Conservation (phyloP, 306 rosid genomes). For the Psophocarpus tetragonolobus region DNA sequence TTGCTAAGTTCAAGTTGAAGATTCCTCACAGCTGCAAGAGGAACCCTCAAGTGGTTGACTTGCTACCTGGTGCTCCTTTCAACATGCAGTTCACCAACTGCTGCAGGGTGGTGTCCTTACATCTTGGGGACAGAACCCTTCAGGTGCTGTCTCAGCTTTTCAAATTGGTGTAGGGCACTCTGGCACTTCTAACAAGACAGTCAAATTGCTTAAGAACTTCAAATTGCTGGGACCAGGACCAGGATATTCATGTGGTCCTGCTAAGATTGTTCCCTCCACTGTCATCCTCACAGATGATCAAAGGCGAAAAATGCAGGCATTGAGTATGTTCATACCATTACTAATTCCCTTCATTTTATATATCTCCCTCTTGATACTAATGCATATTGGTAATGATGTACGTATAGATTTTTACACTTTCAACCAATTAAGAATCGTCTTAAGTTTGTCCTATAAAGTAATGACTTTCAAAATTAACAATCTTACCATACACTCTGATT, state of each 20-base stretch:
- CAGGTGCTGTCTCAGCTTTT: constrained; percentile 63
- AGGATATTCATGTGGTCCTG: constrained; percentile 77
- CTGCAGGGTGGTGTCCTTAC: constrained; percentile 78
- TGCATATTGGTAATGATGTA: too few relatives aligned
- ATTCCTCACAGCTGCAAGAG: constrained; percentile 78
- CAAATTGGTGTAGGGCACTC: constrained; percentile 74
- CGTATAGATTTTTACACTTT: background rate
- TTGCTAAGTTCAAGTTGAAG: constrained; percentile 65
- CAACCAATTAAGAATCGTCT: background rate
- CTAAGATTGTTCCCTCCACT: constrained; percentile 59
- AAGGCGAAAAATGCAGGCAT: constrained; percentile 64
- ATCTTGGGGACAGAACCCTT: constrained; percentile 78
- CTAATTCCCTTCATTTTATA: background rate
- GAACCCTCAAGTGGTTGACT: constrained; percentile 63
- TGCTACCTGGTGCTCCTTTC: constrained; percentile 71
- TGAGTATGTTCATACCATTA: constrained; percentile 49
- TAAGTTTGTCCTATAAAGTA: background rate
- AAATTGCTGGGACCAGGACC: constrained; percentile 72
- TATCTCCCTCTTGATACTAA: background rate
- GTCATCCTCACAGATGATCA: constrained; percentile 58
- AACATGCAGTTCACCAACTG: constrained; percentile 70
- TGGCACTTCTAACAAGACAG: constrained; percentile 79
- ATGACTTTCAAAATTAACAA: background rate
- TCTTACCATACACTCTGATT: background rate
- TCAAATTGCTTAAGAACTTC: constrained; percentile 65